phyloP scores from a whole-genome alignment of 108 stramenopile genomes.

The Nannochloropsis granulata region DNA sequence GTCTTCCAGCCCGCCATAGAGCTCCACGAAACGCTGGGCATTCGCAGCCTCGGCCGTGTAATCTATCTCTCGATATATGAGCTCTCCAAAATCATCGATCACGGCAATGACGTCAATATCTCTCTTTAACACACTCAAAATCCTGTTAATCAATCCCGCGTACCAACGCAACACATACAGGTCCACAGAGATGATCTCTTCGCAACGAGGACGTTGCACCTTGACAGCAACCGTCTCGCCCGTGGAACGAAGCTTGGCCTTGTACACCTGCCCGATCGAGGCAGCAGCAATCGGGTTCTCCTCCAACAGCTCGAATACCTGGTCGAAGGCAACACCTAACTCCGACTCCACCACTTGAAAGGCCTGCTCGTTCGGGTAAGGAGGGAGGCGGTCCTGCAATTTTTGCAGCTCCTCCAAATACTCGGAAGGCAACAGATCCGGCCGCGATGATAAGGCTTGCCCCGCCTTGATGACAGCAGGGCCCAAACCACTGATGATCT shows the following conservation, averaged over 20 bases:
- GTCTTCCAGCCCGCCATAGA: conserved; percentile 70
- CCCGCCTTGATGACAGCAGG: conserved; percentile 87
- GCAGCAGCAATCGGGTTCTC: conserved; percentile 78
- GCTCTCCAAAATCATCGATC: conserved; percentile 86
- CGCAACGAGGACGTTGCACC: conserved; percentile 81
- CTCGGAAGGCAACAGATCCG: conserved; percentile 76
- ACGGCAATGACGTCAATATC: conserved; percentile 73
- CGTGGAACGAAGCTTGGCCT: conserved; percentile 62
- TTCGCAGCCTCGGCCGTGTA: conserved; percentile 89
- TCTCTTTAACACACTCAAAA: conserved; percentile 44
- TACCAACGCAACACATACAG: conserved; percentile 83
- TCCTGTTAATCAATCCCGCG: conserved; percentile 60
- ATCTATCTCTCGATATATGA: conserved; percentile 89
- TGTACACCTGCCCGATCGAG: conserved; percentile 67
- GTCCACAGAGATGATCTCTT: conserved; percentile 80
- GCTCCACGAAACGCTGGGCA: conserved; percentile 75
- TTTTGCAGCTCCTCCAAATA: conserved; percentile 88
- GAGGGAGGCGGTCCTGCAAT: conserved; percentile 81
- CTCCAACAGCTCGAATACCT: conserved; percentile 71
- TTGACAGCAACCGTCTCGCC: conserved; percentile 77
- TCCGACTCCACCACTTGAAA: conserved; percentile 66
- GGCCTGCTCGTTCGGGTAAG: conserved; percentile 63
- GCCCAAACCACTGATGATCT: conserved; percentile 61
- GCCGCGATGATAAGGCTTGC: conserved; percentile 70
- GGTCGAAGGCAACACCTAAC: conserved; percentile 48